These are phyloP conservation scores for Stephania yunnanensis DNA, from an alignment of 164 flowering plant genomes.

Conservation along the genomic window DNA sequence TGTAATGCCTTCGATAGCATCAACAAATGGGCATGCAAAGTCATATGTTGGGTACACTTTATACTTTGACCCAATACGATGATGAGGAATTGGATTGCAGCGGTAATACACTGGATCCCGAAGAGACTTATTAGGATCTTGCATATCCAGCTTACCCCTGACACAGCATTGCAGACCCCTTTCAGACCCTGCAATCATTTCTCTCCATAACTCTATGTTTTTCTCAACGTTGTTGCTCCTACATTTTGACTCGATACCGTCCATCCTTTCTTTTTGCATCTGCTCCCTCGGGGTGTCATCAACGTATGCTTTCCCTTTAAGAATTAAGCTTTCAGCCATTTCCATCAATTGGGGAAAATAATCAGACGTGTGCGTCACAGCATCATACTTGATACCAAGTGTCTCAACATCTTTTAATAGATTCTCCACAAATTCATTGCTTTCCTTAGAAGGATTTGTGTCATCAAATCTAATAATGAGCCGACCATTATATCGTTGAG, in stretches of 20 bases:
- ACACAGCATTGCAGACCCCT: slow-evolving; percentile 83
- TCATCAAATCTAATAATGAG: slow-evolving; percentile 89
- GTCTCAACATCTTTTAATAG: slow-evolving; percentile 74
- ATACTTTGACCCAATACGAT: slow-evolving; percentile 80
- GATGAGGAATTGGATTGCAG: slow-evolving; percentile 83
- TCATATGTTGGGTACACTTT: slow-evolving; percentile 92
- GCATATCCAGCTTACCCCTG: slow-evolving; percentile 90
- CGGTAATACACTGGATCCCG: slow-evolving; percentile 97
- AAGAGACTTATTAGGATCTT: slow-evolving; percentile 86
- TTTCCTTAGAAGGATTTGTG: slow-evolving; percentile 92
- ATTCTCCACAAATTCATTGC: slow-evolving; percentile 91
- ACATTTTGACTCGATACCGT: slow-evolving; percentile 78
- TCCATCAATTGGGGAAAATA: slow-evolving; percentile 80
- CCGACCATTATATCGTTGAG: slow-evolving; percentile 66
- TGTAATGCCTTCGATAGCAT: slow-evolving; percentile 74
- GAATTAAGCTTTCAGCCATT: slow-evolving; percentile 80
- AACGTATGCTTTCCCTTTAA: slow-evolving; percentile 76
- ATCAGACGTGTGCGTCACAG: slow-evolving; percentile 79
- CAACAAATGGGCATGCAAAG: slow-evolving; percentile 98
- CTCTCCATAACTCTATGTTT: slow-evolving; percentile 78
- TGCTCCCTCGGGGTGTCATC: slow-evolving; percentile 93
- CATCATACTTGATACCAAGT: slow-evolving; percentile 67
- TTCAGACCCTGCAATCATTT: slow-evolving; percentile 82
- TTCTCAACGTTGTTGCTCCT: slow-evolving; percentile 59
- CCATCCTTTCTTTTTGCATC: slow-evolving; percentile 87